These are phyloP conservation scores for Scleromitrula shiraiana DNA, from an alignment of 2,329 filamentous ascomycete genomes.

Conservation along the genomic window DNA sequence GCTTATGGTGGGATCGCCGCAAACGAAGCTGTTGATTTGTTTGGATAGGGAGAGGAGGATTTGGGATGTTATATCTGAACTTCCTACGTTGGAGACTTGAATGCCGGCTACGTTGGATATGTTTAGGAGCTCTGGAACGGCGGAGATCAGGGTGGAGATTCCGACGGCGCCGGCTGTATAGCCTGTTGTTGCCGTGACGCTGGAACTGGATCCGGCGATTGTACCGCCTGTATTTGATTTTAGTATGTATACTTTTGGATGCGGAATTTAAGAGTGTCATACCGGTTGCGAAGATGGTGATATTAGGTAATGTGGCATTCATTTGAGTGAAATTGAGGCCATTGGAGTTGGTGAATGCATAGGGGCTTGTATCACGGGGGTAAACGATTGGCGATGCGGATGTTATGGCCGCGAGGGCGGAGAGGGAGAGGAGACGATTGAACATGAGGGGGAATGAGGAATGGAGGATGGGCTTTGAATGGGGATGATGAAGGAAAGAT, in stretches of 20 bases:
- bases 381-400: conserved; percentile 18
- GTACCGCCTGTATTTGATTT: conserved; percentile 43
- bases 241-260: background rate
- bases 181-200: conserved; percentile 43
- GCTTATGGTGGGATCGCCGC: conserved; percentile 27
- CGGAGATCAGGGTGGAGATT: conserved; percentile 39
- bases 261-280: background rate
- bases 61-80: conserved; percentile 39
- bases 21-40: conserved; percentile 38
- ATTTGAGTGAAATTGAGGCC: conserved; percentile 24
- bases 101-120: conserved; percentile 47
- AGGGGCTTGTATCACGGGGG: conserved; percentile 13
- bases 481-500: too few relatives aligned
- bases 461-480: too few relatives aligned
- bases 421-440: background rate
- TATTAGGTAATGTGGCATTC: conserved; percentile 19
- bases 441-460: too few relatives aligned
- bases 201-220: conserved; percentile 45
- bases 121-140: conserved; percentile 46
- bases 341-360: conserved; percentile 21
- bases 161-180: conserved; percentile 39
- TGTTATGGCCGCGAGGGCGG: conserved; percentile 9
- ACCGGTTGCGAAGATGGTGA: conserved; percentile 24
- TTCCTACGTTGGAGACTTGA: conserved; percentile 43
- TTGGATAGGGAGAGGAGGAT: conserved; percentile 41